Evolutionary conservation across 2,329 filamentous ascomycete species (phyloP), one percentile per base, ranked within the genome.

Genomic region (Colletotrichum truncatum): DNA sequence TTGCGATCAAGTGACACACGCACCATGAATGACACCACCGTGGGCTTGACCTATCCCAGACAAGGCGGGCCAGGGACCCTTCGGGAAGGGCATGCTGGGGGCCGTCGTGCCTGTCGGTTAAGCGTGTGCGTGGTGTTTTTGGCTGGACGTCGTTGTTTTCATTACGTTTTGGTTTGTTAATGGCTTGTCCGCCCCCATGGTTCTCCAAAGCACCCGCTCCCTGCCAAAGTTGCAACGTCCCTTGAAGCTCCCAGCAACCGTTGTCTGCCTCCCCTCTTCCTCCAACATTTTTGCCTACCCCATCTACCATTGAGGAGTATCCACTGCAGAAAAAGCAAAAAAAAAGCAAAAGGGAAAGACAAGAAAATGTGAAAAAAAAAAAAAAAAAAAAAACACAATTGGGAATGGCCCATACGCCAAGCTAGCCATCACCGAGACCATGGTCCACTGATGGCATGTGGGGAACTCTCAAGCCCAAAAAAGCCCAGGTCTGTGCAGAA

Each of bases 111-210:
- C 34, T 36, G 57, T 52, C 56, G 57, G 48, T 52, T 52, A 21
- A 18, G 41, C 41, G 30, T 21, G 36, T 48, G 49, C 57, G 46
- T 59, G 60, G 56, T 65, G 62, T 34, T 61, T 65, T 65, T 58
- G 32, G 57, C 56, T 61, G 56, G 62, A 49, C 55, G 48, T 65
- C 46, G 41, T 62, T 43, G 48, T 69, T 69, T 69, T 57, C 58
- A 68, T 69, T 69, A 69, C 67, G 67, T 69, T 57, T 59, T 59
- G 28, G 56, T 69, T 67, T 53, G 54, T 39, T n/a, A 68, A 67
- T 52, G 54, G 48, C 51, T 46, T 57, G 53, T 25, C 41, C 25
- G 12, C 38, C 30, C 30, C 16, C 57, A 38, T 39, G 51, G 41
- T 39, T 41, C 16, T 28, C 18, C 45, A 28, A 52, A 45, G 26